Conservation (phyloP, 257 asterid species). For the Echites panduratus region DNA sequence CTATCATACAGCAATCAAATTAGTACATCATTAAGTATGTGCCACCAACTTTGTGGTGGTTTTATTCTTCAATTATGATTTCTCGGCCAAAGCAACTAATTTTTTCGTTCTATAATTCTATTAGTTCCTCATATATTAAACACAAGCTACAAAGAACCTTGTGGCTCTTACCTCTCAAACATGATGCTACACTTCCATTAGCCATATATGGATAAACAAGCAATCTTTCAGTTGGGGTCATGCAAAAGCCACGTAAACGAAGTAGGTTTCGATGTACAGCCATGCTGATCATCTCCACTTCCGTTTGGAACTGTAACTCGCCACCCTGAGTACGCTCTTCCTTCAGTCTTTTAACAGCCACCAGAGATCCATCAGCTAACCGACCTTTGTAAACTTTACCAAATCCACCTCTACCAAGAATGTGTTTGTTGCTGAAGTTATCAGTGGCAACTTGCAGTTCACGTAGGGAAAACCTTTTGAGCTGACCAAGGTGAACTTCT, state of each 20-base stretch:
- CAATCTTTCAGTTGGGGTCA: constrained; percentile 88
- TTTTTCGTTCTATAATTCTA: neutral
- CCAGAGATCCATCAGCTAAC: constrained; percentile 74
- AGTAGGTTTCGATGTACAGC: constrained; percentile 86
- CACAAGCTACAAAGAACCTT: neutral
- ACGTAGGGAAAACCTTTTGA: constrained; percentile 73
- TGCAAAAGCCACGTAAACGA: constrained; percentile 82
- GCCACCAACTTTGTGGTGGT: neutral
- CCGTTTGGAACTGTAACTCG: constrained; percentile 87
- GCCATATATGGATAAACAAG: constrained; percentile 91
- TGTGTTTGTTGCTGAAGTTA: constrained; percentile 58
- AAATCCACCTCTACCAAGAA: constrained; percentile 86
- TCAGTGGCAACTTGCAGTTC: constrained; percentile 83
- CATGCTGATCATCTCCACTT: constrained; percentile 91
- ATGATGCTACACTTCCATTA: constrained; percentile 95
- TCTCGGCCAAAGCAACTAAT: neutral
- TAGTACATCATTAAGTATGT: neutral
- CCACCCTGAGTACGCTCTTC: constrained; percentile 86
- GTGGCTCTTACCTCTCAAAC: constrained; percentile 67
- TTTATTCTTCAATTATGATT: neutral
- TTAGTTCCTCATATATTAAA: neutral
- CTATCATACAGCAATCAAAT: neutral
- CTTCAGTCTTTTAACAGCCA: constrained; percentile 83
- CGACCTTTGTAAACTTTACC: constrained; percentile 94
- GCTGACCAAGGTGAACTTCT: constrained; percentile 90